Conservation (phyloP, 2,329 filamentous ascomycete species). For the Ambrosiella beaveri region DNA sequence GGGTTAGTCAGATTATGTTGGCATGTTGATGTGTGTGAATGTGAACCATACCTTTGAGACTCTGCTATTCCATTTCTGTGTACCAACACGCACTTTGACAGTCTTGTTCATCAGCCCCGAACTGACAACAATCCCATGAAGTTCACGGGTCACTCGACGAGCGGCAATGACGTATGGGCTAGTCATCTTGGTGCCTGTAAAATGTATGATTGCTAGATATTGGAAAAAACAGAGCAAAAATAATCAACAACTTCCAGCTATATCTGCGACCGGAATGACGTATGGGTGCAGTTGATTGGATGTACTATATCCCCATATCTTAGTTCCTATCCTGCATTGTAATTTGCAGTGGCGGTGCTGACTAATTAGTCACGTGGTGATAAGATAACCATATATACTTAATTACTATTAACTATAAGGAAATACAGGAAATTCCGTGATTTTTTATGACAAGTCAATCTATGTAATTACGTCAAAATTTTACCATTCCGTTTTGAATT, state of each 20-base stretch:
- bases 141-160: conserved; percentile 30
- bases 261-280: too few relatives aligned
- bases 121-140: conserved; percentile 57
- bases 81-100: conserved; percentile 58
- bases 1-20: not conserved
- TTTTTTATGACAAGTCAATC: too few relatives aligned
- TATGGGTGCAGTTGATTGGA: too few relatives aligned
- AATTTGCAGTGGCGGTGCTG: not conserved
- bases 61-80: conserved; percentile 52
- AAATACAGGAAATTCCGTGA: too few relatives aligned
- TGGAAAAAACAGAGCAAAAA: not conserved
- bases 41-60: conserved; percentile 47
- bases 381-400: not conserved
- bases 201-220: not conserved
- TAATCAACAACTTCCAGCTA: not conserved
- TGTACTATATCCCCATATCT: too few relatives aligned
- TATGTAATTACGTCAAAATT: too few relatives aligned
- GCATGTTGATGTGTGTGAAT: not conserved
- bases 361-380: not conserved
- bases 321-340: too few relatives aligned
- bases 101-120: conserved; percentile 64
- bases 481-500: too few relatives aligned
- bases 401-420: too few relatives aligned
- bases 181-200: conserved; percentile 20
- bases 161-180: conserved; percentile 20